Base-by-base conservation (phyloP, 176 grass and related monocot genomes). In the Eragrostis curvula region DNA sequence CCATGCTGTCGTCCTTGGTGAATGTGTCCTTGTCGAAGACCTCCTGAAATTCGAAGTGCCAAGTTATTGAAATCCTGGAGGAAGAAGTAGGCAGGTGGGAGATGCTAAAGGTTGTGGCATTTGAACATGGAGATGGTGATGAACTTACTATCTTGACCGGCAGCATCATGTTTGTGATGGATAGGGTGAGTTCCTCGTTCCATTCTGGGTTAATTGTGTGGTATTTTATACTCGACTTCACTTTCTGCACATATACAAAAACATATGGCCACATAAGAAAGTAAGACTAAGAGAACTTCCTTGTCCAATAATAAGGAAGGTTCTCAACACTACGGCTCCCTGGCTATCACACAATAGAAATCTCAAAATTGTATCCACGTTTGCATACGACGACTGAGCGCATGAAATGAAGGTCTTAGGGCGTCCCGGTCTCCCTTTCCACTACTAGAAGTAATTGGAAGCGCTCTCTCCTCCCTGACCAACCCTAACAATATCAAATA, bases 1-100 rank as follows among this genome's bases (percentile, higher is more conserved):
- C 89, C 91, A 97, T 92, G 56, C 44, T 59, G 36, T 97, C 94
- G 58, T 97, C 94, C 51, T 66, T 82, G 71, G 87, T 92, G 89
- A 94, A 94, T 30, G 87, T 94, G 80, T 97, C 94, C 29, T 97
- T 87, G 85, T 97, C 94, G 77, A 84, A 82, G 39, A 97, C 82
- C 29, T 94, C 91, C 91, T 92, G 85, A 9, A 81, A 78, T 39
- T n/a, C 18, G 1, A 52, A 58, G 60, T 27, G 39, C 64, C 55
- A 18, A 57, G 7, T 5, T 48, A 29, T 2, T 75, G 39, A 61
- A 16, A 61, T 70, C 71, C n/a, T 51, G 11, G 39, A 16, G 72
- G 46, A 12, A 41, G 30, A 14, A 83, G n/a, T 8, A 56, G 53
- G 53, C 53, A 24, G n/a, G 3, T 24, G n/a, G 1, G 58, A 85